Evolutionary conservation across 371 early-diverging fungal species (phyloP).

Genomic region (Lichtheimia ornata): DNA sequence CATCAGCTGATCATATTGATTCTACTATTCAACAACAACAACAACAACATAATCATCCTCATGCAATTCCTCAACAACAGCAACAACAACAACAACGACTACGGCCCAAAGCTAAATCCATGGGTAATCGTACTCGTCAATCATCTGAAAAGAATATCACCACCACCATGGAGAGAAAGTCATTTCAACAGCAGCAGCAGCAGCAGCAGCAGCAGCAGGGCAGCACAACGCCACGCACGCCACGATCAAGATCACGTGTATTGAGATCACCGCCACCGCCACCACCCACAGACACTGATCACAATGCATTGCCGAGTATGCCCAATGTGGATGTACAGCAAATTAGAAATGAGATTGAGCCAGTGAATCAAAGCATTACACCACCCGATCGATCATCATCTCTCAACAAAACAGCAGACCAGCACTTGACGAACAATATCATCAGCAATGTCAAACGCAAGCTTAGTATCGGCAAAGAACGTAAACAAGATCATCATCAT

Average conservation of each 20-base stretch:
- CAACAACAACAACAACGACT: background rate
- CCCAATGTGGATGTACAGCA: conserved; percentile 26
- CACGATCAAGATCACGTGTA: conserved; percentile 22
- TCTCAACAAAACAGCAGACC: conserved; percentile 3
- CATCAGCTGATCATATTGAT: conserved; percentile 1
- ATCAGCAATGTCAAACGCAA: conserved; percentile 23
- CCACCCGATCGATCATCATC: conserved; percentile 2
- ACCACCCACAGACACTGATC: conserved; percentile 8
- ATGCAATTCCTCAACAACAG: background rate
- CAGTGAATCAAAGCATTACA: background rate
- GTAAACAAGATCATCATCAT: too few relatives aligned
- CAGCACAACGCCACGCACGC: background rate
- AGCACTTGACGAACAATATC: conserved; percentile 14
- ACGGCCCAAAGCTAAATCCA: conserved; percentile 11
- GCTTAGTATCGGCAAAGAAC: conserved; percentile 30
- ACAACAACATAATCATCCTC: background rate
- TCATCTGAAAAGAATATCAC: too few relatives aligned
- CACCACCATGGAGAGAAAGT: background rate
- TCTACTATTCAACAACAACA: background rate
- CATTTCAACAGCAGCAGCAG: background rate
- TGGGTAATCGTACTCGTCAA: background rate
- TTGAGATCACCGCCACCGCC: conserved; percentile 23
- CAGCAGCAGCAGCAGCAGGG: background rate
- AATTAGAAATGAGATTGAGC: conserved; percentile 19
- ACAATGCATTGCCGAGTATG: conserved; percentile 16